A percentile compares a stretch with the other conserved stretches of the same genome.
Conservation (phyloP, 352 stramenopile genomes). For the Peronospora destructor region DNA sequence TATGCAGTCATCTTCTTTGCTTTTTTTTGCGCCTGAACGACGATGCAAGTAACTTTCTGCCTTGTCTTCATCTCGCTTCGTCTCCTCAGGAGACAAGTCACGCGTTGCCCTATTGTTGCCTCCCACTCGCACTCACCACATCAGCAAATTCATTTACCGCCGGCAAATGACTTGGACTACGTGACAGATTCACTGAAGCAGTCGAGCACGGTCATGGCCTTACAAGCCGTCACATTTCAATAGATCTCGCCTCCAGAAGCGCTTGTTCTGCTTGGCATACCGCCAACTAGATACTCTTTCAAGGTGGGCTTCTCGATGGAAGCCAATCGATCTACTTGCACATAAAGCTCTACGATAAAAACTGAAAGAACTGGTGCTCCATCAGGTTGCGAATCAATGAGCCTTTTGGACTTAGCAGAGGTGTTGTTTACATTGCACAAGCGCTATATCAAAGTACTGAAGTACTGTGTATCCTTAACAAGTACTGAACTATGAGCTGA, state of each 20-base stretch:
- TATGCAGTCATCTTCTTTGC: constrained; percentile 21
- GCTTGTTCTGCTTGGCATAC: constrained; percentile 21
- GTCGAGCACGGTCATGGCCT: constrained; percentile 12
- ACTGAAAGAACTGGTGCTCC: constrained; percentile 75
- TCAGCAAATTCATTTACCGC: constrained; percentile 9
- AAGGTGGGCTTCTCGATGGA: constrained; percentile 9
- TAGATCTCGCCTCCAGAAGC: constrained; percentile 69
- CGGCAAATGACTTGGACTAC: no score
- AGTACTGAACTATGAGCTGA: no score
- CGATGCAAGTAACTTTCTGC: constrained; percentile 17
- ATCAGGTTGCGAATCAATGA: constrained; percentile 16
- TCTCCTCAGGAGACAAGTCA: constrained; percentile 8
- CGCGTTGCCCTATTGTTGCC: constrained; percentile 10
- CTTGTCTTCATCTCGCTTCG: constrained; percentile 13
- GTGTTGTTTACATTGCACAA: no score
- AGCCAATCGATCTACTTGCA: constrained; percentile 46
- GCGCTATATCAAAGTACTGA: no score
- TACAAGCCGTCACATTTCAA: constrained; percentile 30
- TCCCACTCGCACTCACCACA: constrained; percentile 19
- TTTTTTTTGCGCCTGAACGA: constrained; percentile 10
- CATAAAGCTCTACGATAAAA: constrained; percentile 39
- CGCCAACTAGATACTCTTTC: constrained; percentile 12
- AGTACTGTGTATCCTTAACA: no score
- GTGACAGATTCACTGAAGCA: constrained; percentile 4
- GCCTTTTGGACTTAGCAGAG: no score